phyloP scores from a whole-genome alignment of 768 basidiomycete genomes.

The Boletus eberwhitei region DNA sequence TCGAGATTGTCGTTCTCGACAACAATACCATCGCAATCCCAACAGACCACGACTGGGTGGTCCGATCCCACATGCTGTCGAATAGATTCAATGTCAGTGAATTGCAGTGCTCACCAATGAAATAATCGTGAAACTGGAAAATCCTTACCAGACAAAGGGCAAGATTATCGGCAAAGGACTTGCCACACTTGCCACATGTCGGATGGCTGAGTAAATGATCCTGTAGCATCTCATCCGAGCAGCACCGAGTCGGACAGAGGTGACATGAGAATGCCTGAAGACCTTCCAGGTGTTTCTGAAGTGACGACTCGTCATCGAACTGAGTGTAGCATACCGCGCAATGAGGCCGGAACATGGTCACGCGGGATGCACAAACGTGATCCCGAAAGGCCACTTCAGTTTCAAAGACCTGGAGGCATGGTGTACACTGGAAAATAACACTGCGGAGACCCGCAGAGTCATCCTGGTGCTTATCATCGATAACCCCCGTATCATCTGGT shows the following conservation, averaged over 20 bases:
- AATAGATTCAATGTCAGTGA: not conserved
- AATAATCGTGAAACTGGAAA: not conserved
- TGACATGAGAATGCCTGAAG: conserved; percentile 16
- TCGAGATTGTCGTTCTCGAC: conserved; percentile 20
- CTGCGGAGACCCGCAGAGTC: not conserved
- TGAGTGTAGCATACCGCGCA: conserved; percentile 22
- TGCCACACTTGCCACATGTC: conserved; percentile 21
- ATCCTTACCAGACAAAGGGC: conserved; percentile 21
- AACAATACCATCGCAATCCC: conserved; percentile 28
- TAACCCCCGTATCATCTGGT: not conserved
- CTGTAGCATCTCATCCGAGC: conserved; percentile 24
- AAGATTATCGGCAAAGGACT: conserved; percentile 17
- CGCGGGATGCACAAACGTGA: conserved; percentile 17
- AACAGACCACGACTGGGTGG: conserved; percentile 27
- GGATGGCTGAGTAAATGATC: conserved; percentile 26
- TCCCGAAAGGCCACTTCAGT: conserved; percentile 1
- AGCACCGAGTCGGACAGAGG: conserved; percentile 18
- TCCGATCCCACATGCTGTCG: conserved; percentile 22
- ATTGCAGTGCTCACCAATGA: not conserved
- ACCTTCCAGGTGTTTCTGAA: conserved; percentile 19
- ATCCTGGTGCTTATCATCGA: not conserved
- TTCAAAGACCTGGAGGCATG: conserved; percentile 17
- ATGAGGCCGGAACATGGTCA: conserved; percentile 12
- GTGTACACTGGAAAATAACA: conserved; percentile 8
- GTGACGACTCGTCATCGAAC: conserved; percentile 16